Conservation (phyloP, 2,329 filamentous ascomycete species). For the Cladophialophora chaetospira region DNA sequence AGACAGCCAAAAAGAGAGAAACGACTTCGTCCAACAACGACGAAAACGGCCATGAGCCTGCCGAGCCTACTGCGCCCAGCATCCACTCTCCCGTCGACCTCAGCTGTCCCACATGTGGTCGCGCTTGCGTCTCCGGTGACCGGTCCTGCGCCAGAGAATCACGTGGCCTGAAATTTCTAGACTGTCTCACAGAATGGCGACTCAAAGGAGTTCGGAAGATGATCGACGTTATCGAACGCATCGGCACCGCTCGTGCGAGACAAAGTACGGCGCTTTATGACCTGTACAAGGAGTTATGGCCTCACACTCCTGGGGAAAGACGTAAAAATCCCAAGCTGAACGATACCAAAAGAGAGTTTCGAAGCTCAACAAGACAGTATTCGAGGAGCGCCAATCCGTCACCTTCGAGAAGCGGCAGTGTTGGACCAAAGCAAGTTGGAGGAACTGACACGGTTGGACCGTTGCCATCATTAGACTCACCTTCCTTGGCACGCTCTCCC, state of each 20-base stretch:
- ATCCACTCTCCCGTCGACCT: not conserved
- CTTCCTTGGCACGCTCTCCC: too few relatives aligned
- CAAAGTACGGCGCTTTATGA: too few relatives aligned
- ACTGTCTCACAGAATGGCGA: not conserved
- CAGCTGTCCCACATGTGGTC: not conserved
- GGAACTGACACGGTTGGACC: too few relatives aligned
- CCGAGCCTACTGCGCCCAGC: not conserved
- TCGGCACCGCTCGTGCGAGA: constrained; percentile 12
- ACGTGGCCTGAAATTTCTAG: not conserved
- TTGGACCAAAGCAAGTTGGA: too few relatives aligned
- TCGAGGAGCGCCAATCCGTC: too few relatives aligned
- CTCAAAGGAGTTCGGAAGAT: not conserved
- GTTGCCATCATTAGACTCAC: too few relatives aligned
- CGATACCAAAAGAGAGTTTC: too few relatives aligned
- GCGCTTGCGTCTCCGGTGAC: not conserved
- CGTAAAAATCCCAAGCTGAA: too few relatives aligned
- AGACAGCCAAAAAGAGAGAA: not conserved
- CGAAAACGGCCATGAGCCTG: not conserved
- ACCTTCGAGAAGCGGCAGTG: too few relatives aligned
- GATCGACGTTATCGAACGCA: not conserved
- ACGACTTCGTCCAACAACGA: not conserved
- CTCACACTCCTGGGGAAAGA: too few relatives aligned
- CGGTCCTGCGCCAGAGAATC: not conserved
- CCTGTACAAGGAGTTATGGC: too few relatives aligned
- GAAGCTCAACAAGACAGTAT: too few relatives aligned